Percentiles rank a stretch among this genome's conserved stretches.
phyloP scores from a whole-genome alignment of 495 filamentous ascomycete species.

The Acidomyces sp. region DNA sequence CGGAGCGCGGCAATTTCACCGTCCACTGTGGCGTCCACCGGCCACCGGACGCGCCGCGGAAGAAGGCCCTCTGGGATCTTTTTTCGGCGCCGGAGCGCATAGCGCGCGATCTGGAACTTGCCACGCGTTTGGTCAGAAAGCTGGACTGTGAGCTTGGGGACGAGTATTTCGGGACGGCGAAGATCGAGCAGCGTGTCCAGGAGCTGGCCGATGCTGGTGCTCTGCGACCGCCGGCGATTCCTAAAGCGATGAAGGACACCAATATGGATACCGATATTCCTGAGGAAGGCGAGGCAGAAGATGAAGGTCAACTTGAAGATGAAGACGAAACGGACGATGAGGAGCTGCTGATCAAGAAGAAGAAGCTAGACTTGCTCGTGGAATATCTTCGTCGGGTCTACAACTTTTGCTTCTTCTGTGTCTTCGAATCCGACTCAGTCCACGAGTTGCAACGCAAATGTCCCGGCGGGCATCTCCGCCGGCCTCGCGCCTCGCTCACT shows the following conservation, averaged over 20 bases:
- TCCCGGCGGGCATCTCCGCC: constrained; percentile 86
- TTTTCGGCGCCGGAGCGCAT: constrained; percentile 84
- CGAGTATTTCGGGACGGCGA: constrained; percentile 52
- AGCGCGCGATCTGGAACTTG: constrained; percentile 69
- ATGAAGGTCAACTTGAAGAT: constrained; percentile 63
- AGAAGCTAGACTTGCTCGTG: constrained; percentile 87
- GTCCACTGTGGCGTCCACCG: constrained; percentile 95
- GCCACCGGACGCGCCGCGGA: constrained; percentile 69
- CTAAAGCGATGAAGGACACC: constrained; percentile 44
- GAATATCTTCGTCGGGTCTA: constrained; percentile 93
- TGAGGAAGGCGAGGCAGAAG: constrained; percentile 50
- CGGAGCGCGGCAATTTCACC: constrained; percentile 83
- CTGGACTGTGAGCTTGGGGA: constrained; percentile 67
- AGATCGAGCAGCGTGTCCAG: constrained; percentile 78
- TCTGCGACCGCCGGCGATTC: constrained; percentile 51
- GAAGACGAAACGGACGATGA: constrained; percentile 82
- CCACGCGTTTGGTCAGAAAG: constrained; percentile 58
- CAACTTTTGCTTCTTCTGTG: constrained; percentile 99
- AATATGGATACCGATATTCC: constrained; percentile 50
- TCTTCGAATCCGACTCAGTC: constrained; percentile 93
- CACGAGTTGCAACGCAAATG: constrained; percentile 93
- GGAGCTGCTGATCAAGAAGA: constrained; percentile 82
- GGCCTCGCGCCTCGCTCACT: constrained; percentile 70
- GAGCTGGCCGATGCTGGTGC: constrained; percentile 57
- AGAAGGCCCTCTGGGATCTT: constrained; percentile 94